phyloP scores from a whole-genome alignment of 2,329 filamentous ascomycete genomes.

The Aspergillus sp. region DNA sequence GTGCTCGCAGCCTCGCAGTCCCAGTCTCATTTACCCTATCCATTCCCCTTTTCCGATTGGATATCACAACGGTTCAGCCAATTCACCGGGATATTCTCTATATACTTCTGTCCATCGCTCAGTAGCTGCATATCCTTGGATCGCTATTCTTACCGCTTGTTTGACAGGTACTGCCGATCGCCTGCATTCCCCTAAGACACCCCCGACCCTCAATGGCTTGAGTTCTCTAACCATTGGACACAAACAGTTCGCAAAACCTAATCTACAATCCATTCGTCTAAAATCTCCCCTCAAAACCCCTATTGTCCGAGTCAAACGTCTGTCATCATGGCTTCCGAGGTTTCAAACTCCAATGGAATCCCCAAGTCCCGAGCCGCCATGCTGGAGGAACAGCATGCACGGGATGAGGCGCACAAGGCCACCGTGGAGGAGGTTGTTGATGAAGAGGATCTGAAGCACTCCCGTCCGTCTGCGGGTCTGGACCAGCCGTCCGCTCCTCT shows the following conservation, averaged over 20 bases:
- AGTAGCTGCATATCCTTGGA: not conserved
- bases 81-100: not conserved
- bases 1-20: slow-evolving; percentile 16
- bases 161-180: not conserved
- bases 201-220: not conserved
- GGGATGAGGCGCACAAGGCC: slow-evolving; percentile 55
- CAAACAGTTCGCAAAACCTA: not conserved
- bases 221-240: not conserved
- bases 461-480: slow-evolving; percentile 48
- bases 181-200: not conserved
- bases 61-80: not conserved
- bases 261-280: not conserved
- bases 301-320: not conserved
- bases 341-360: slow-evolving; percentile 27
- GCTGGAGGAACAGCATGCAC: slow-evolving; percentile 53
- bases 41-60: not conserved
- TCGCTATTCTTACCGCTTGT: not conserved
- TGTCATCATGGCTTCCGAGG: slow-evolving; percentile 34
- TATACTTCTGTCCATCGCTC: not conserved
- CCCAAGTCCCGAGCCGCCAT: slow-evolving; percentile 51
- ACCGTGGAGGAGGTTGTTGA: slow-evolving; percentile 80
- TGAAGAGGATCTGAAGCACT: slow-evolving; percentile 67
- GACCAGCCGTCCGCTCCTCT: slow-evolving; percentile 29
- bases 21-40: slow-evolving; percentile 8
- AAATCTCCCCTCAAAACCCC: not conserved